phyloP scores from a whole-genome alignment of 495 filamentous ascomycete genomes.

The Neurospora sp. region DNA sequence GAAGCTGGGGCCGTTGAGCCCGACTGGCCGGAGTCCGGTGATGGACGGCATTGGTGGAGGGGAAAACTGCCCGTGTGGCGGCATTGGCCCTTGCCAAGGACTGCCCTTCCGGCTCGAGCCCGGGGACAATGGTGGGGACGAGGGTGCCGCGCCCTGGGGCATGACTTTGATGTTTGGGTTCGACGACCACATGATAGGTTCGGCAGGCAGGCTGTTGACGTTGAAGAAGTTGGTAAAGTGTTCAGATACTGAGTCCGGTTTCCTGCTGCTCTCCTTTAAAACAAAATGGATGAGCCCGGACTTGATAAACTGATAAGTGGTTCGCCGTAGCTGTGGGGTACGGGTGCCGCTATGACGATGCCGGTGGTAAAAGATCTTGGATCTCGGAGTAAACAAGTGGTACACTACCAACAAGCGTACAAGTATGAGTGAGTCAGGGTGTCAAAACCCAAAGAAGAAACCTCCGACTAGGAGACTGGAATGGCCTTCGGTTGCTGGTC shows the following conservation, averaged over 20 bases:
- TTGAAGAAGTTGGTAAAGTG: not conserved
- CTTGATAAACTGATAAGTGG: conserved; percentile 4
- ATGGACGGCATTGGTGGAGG: conserved; percentile 23
- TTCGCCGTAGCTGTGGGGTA: conserved; percentile 31
- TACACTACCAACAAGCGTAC: not conserved
- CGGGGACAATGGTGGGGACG: conserved; percentile 43
- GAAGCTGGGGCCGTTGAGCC: conserved; percentile 31
- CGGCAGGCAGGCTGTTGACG: conserved; percentile 1
- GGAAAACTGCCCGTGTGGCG: conserved; percentile 7
- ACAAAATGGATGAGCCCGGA: not conserved
- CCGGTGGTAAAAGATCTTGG: conserved; percentile 10
- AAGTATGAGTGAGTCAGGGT: conserved; percentile 25
- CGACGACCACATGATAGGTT: conserved; percentile 34
- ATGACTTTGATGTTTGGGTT: conserved; percentile 35
- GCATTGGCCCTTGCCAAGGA: conserved; percentile 18
- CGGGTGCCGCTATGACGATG: conserved; percentile 1
- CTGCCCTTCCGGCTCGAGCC: conserved; percentile 27
- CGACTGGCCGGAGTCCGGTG: conserved; percentile 28
- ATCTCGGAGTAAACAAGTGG: not conserved
- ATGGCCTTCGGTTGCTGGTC: conserved; percentile 42
- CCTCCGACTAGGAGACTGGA: conserved; percentile 47
- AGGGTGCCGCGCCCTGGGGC: conserved; percentile 37
- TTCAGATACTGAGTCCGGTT: not conserved
- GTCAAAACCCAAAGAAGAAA: conserved; percentile 40
- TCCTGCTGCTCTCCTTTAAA: not conserved